Base-by-base conservation (phyloP, 352 stramenopile genomes). In the Phytophthora pisi region DNA sequence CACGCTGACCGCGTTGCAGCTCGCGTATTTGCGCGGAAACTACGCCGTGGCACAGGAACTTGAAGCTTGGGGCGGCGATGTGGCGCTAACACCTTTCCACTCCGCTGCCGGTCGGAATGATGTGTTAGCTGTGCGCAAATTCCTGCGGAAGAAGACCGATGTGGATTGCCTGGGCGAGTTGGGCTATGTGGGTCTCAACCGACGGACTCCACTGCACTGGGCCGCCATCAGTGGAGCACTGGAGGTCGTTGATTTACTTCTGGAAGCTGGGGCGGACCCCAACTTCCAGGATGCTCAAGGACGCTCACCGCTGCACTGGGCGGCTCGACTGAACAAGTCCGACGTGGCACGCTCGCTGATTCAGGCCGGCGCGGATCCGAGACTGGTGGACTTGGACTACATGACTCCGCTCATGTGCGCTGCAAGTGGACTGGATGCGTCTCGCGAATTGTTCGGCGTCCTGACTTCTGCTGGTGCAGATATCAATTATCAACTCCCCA, bases 51-150 rank as follows among this genome's bases (percentile, higher is more conserved):
- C 82, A 0, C 82, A 90, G 38, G 86, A 90, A 50, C 72, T 95
- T 0, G 88, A 95, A 61, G 84, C 92, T 15, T 91, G 83, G 84
- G 88, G 88, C 36, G 81, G 82, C 6, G 88, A 95, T 58, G 83
- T 95, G 1, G 86, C 88, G 4, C 67, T 95, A 15, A 95, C 88
- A 30, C 88, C 88, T 1, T 90, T 95, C 28, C 88, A 95, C 57
- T 73, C 70, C 11, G 88, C 84, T 11, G 84, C 86, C 8, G 84
- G 74, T 4, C 54, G 64, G 24, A 92, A 93, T 51, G 75, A 95
- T 55, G 77, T 88, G 0, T 3, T 64, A 5, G 53, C 60, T 0
- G 82, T 95, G 7, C 78, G 83, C 11, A 90, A 89, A 55, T 92
- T 82, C 45, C 75, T 95, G 15, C 82, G 82, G 6, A 80, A 79